These are phyloP conservation scores for Xylariomycetidae sp. DNA, from an alignment of 2,329 filamentous ascomycete genomes.

Conservation along the genomic window DNA sequence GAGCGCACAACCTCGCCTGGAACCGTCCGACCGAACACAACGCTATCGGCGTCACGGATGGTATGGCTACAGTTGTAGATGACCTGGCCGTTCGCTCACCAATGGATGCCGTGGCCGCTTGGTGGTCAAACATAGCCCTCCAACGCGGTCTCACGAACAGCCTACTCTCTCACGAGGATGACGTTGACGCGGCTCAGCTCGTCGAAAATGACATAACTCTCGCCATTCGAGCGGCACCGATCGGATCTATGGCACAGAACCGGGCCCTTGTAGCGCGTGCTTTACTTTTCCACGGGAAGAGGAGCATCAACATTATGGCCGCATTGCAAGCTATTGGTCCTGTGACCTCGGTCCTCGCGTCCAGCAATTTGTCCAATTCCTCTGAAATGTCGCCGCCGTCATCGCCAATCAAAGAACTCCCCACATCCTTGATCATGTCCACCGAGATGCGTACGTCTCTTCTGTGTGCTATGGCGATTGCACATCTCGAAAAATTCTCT, in stretches of 20 bases:
- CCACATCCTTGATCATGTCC: slow-evolving; percentile 37
- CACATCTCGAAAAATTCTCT: slow-evolving; percentile 45
- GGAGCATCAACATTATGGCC: slow-evolving; percentile 51
- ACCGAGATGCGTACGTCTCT: slow-evolving; percentile 54
- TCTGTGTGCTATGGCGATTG: slow-evolving; percentile 56
- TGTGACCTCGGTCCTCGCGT: slow-evolving; percentile 29
- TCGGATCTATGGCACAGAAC: slow-evolving; percentile 66
- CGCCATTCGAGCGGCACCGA: slow-evolving; percentile 70
- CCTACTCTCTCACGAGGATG: slow-evolving; percentile 50
- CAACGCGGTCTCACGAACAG: slow-evolving; percentile 64
- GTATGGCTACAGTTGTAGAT: slow-evolving; percentile 79
- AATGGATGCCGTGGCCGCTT: slow-evolving; percentile 84
- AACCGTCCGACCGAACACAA: slow-evolving; percentile 71
- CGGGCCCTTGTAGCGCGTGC: slow-evolving; percentile 57
- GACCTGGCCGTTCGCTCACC: slow-evolving; percentile 82
- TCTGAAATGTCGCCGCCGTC: slow-evolving; percentile 5
- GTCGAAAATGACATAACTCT: slow-evolving; percentile 53
- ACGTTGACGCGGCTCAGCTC: slow-evolving; percentile 32
- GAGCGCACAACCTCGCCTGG: slow-evolving; percentile 86
- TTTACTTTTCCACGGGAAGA: slow-evolving; percentile 49
- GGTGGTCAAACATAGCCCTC: slow-evolving; percentile 75
- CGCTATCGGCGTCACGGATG: slow-evolving; percentile 57
- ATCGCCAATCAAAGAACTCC: slow-evolving; percentile 38
- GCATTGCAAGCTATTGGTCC: slow-evolving; percentile 50
- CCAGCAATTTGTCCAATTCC: no score